phyloP scores from a whole-genome alignment of 441 rosid genomes.

The Mallotus repandus region DNA sequence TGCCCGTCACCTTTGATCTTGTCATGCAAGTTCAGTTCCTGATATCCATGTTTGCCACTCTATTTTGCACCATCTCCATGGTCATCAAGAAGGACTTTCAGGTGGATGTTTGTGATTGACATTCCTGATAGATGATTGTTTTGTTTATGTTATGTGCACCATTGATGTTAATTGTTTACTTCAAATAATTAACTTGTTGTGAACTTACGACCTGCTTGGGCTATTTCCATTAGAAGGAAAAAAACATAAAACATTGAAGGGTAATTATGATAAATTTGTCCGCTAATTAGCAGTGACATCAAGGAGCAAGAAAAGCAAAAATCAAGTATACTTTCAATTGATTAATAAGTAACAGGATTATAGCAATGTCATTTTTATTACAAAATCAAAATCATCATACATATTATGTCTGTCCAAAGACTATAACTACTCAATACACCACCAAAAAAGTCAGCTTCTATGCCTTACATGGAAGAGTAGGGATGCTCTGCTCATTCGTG shows the following conservation, averaged over 20 bases:
- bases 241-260: too few relatives aligned
- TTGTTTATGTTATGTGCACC: neutral
- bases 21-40: constrained; percentile 28
- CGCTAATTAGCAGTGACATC: too few relatives aligned
- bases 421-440: neutral
- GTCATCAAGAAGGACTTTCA: constrained; percentile 24
- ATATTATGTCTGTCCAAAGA: too few relatives aligned
- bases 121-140: neutral
- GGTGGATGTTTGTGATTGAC: neutral
- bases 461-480: constrained; percentile 31
- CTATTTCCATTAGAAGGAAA: too few relatives aligned
- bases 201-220: neutral
- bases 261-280: too few relatives aligned
- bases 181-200: too few relatives aligned
- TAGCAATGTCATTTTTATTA: too few relatives aligned
- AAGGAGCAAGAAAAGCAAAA: too few relatives aligned
- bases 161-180: too few relatives aligned
- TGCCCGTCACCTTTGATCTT: constrained; percentile 19
- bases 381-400: too few relatives aligned
- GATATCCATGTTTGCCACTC: constrained; percentile 21
- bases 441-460: neutral
- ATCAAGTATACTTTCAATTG: too few relatives aligned
- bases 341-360: too few relatives aligned
- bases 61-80: constrained; percentile 22
- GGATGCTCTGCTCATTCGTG: constrained; percentile 57